Evolutionary conservation across 78 protist species (phyloP).

Genomic region (Dictyostelium capitatum): DNA sequence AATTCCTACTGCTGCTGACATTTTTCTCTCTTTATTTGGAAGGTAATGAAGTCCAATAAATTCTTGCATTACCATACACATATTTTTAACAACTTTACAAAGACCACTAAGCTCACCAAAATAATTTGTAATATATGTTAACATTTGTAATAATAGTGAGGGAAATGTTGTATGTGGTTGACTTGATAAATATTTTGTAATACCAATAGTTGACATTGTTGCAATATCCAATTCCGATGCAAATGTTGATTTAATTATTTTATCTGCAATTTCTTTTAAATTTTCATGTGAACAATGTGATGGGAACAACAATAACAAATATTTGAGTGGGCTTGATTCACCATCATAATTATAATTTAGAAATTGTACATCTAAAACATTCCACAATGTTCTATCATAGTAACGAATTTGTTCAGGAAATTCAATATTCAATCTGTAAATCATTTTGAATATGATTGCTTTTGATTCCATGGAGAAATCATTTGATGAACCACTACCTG

Average conservation of each 20-base stretch:
- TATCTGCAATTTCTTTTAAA: slow-evolving; percentile 49
- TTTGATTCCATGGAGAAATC: slow-evolving; percentile 38
- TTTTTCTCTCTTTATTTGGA: slow-evolving; percentile 45
- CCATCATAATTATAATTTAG: slow-evolving; percentile 19
- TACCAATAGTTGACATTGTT: slow-evolving; percentile 47
- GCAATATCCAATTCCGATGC: slow-evolving; percentile 42
- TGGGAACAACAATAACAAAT: slow-evolving; percentile 35
- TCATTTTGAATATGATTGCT: slow-evolving; percentile 22
- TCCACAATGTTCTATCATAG: slow-evolving; percentile 61
- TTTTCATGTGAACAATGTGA: slow-evolving; percentile 38
- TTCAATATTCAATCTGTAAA: slow-evolving; percentile 26
- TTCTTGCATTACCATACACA: slow-evolving; percentile 52
- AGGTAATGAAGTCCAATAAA: slow-evolving; percentile 40
- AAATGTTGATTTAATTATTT: slow-evolving; percentile 65
- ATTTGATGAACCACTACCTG: neutral
- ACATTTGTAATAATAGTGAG: slow-evolving; percentile 51
- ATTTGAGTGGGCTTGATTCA: slow-evolving; percentile 19
- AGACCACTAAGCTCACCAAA: slow-evolving; percentile 26
- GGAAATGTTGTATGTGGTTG: slow-evolving; percentile 74
- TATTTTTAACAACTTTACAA: slow-evolving; percentile 45
- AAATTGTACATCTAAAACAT: slow-evolving; percentile 19
- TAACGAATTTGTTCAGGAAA: slow-evolving; percentile 31
- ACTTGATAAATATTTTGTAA: slow-evolving; percentile 45
- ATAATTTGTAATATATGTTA: slow-evolving; percentile 49
- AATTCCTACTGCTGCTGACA: slow-evolving; percentile 29